Evolutionary conservation across 768 basidiomycete genomes (phyloP).

Genomic region (Kondoa subrosea): DNA sequence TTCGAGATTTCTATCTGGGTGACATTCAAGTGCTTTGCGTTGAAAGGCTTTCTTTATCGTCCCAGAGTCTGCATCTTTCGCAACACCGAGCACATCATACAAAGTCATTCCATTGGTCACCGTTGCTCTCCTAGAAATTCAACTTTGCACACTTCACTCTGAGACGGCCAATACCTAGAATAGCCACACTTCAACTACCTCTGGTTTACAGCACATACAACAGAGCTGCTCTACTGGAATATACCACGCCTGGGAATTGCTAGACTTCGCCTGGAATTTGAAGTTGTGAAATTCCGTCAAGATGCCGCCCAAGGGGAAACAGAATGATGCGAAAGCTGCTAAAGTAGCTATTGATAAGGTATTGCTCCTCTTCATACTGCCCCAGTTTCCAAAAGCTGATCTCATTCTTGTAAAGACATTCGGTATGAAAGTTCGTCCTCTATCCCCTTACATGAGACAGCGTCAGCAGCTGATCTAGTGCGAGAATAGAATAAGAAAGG

Average conservation of each 20-base stretch:
- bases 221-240: background rate
- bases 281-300: constrained; percentile 7
- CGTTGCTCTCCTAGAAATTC: too few species aligned
- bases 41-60: background rate
- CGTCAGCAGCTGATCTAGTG: too few species aligned
- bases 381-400: constrained; percentile 11
- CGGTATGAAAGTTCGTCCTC: constrained; percentile 48
- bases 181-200: too few species aligned
- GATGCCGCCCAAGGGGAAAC: constrained; percentile 73
- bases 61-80: background rate
- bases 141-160: too few species aligned
- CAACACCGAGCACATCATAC: background rate
- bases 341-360: constrained; percentile 51
- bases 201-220: too few species aligned
- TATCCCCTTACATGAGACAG: background rate
- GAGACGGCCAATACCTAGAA: too few species aligned
- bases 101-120: too few species aligned
- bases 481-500: constrained; percentile 15
- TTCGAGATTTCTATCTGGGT: background rate
- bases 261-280: background rate
- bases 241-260: background rate
- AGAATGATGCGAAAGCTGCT: constrained; percentile 47
- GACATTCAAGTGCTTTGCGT: background rate
- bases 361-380: background rate
- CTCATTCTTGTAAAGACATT: constrained; percentile 46